These are phyloP conservation scores for Biancaea sappan DNA, from an alignment of 306 rosid genomes.

Conservation along the genomic window DNA sequence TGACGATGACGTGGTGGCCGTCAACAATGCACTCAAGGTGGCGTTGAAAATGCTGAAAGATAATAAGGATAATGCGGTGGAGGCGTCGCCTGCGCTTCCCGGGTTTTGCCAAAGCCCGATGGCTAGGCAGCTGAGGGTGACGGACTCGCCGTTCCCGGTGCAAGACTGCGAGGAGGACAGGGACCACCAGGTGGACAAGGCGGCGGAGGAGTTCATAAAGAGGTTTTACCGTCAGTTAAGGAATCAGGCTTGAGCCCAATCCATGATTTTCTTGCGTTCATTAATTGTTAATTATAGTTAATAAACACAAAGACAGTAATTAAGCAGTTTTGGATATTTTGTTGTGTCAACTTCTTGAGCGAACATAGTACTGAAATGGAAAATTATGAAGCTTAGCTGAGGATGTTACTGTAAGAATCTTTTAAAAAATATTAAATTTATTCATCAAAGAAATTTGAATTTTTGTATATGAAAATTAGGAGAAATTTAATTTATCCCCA, in stretches of 20 bases:
- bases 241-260: slow-evolving; percentile 39
- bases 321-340: neutral
- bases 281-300: too few relatives aligned
- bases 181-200: slow-evolving; percentile 66
- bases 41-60: slow-evolving; percentile 54
- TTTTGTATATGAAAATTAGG: too few relatives aligned
- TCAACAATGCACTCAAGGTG: slow-evolving; percentile 45
- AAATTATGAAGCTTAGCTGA: too few relatives aligned
- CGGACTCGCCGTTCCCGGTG: slow-evolving; percentile 86
- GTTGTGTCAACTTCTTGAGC: neutral
- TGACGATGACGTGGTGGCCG: slow-evolving; percentile 50
- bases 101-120: slow-evolving; percentile 61
- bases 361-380: slow-evolving; percentile 7
- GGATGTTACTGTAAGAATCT: neutral
- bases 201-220: slow-evolving; percentile 79
- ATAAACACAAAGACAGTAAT: neutral
- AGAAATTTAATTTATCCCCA: too few relatives aligned
- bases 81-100: slow-evolving; percentile 54
- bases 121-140: slow-evolving; percentile 74
- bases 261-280: neutral
- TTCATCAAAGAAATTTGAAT: too few relatives aligned
- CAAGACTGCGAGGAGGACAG: slow-evolving; percentile 39
- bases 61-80: slow-evolving; percentile 25
- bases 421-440: too few relatives aligned
- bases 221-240: slow-evolving; percentile 65